Base-by-base conservation (phyloP, 371 early-diverging fungal genomes). In the Apophysomyces ossiformis region DNA sequence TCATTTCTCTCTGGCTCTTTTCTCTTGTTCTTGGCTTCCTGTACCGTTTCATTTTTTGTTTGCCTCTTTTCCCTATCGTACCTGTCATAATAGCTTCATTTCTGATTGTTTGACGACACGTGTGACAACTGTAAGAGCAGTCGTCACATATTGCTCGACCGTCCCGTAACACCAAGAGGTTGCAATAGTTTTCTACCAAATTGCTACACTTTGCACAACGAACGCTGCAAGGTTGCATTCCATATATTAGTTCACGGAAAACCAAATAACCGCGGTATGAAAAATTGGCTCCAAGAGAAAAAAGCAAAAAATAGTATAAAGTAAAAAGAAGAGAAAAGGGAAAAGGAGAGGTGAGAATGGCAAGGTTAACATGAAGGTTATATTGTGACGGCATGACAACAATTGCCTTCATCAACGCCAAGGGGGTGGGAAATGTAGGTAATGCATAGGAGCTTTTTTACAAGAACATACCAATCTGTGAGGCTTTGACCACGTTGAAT, bases 81-180 rank as follows among this genome's bases (percentile, higher is more conserved):
- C 91, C 92, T 46, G 95, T 96, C 81, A 92, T 92, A 59, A 95
- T 92, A 47, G 95, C 95, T 72, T 95, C 95, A 66, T 94, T 94
- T 18, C 87, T 87, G 59, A 96, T 96, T 13, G 92, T 90, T 65
- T 90, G 79, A 59, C 81, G 83, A 75, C 96, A 96, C 32, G 87
- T 78, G 67, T 88, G 86, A 73, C 96, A 95, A 66, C 86, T 87
- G 70, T 94, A 94, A 18, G 93, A 93, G 73, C 96, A 95, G 62
- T 93, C 89, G 66, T 90, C 91, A 67, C 96, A 95, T 56, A 95
- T 88, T 11, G 93, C 92, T 63, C 89, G 89, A 16, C 93, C 93
- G 67, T 94, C 93, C 26, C 92, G 86, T 44, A 94, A 79, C 37
- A 94, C 73, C n/a, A 94, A 76, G 26, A 92, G 75, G 68, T 92